Conservation (phyloP, 148 eudicot species). For the Pharnaceum exiguum region DNA sequence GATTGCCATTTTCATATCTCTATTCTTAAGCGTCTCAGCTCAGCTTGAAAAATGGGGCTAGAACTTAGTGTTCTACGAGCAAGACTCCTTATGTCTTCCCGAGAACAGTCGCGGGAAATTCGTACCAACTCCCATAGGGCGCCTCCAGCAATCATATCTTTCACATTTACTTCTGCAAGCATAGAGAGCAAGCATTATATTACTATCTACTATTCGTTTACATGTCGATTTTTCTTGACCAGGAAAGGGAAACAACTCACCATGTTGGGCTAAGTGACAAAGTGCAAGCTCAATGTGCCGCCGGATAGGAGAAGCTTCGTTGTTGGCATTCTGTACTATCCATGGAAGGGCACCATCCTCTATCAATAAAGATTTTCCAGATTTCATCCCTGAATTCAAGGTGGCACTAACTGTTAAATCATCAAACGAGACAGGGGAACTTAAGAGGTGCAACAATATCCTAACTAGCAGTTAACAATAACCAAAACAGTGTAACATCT, state of each 20-base stretch:
- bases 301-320: constrained; percentile 88
- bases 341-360: constrained; percentile 95
- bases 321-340: constrained; percentile 95
- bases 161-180: constrained; percentile 75
- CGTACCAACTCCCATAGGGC: constrained; percentile 99
- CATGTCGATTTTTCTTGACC: background rate
- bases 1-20: constrained; percentile 34
- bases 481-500: no score
- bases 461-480: no score
- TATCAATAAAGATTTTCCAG: constrained; percentile 72
- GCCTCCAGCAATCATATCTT: constrained; percentile 92
- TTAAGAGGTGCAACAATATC: no score
- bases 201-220: background rate
- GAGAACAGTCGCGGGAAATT: constrained; percentile 88
- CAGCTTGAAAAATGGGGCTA: constrained; percentile 69
- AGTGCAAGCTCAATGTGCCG: constrained; percentile 98
- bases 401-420: background rate
- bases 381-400: constrained; percentile 41
- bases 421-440: background rate
- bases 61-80: constrained; percentile 79
- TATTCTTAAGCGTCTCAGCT: constrained; percentile 73
- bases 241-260: constrained; percentile 28
- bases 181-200: background rate
- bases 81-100: constrained; percentile 85
- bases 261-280: constrained; percentile 97